These are phyloP conservation scores for Glycine latifolia DNA, from an alignment of 306 rosid genomes.

Conservation along the genomic window DNA sequence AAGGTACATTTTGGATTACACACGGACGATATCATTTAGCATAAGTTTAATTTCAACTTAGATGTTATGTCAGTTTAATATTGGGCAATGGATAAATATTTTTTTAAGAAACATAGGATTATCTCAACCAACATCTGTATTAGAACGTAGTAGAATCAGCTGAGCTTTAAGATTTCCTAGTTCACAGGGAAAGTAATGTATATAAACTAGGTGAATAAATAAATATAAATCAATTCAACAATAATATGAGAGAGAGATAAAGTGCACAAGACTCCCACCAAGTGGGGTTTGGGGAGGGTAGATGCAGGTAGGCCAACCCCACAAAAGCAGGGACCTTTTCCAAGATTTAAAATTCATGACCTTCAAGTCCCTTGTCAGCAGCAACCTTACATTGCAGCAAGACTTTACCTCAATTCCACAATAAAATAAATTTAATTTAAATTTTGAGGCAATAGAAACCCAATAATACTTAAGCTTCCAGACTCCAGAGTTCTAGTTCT, in stretches of 20 bases:
- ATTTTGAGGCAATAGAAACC: background rate
- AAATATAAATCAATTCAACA: background rate
- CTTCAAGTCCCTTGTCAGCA: background rate
- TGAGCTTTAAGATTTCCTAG: background rate
- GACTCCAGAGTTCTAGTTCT: background rate
- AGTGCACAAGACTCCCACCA: background rate
- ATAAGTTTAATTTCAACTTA: constrained; percentile 18
- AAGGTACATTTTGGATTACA: constrained; percentile 4
- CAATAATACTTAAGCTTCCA: background rate
- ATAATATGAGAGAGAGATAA: background rate
- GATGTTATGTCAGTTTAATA: background rate
- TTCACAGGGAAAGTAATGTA: constrained; percentile 5
- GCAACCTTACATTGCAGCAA: background rate
- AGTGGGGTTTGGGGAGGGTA: background rate
- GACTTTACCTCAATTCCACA: background rate
- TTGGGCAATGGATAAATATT: background rate
- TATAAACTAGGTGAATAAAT: background rate
- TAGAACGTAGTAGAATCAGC: background rate
- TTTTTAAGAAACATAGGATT: background rate
- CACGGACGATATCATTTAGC: background rate
- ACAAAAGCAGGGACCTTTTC: background rate
- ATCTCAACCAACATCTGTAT: background rate
- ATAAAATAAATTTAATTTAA: background rate
- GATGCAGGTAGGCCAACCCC: background rate
- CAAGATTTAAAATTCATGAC: background rate